Evolutionary conservation across 805 yeast species (phyloP).

Genomic region (Phaffomyces thermotolerans): DNA sequence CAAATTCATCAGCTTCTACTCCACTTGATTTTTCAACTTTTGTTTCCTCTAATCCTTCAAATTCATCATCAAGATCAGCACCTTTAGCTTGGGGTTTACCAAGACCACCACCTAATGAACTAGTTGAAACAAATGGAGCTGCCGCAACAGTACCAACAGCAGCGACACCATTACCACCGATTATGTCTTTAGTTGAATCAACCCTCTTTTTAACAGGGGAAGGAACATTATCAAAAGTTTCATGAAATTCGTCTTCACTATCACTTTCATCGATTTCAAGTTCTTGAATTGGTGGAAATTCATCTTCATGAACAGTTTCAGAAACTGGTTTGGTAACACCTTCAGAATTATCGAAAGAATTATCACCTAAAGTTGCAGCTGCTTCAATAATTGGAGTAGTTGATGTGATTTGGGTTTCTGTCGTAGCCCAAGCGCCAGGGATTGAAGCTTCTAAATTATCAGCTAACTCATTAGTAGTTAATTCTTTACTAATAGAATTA

Average conservation of each 20-base stretch:
- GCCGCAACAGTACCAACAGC: no score
- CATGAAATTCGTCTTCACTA: slow-evolving; percentile 34
- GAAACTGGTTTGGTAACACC: neutral
- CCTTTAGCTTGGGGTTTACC: neutral
- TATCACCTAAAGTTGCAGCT: slow-evolving; percentile 5
- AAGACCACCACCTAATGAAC: slow-evolving; percentile 17
- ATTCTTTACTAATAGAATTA: neutral
- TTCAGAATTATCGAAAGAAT: no score
- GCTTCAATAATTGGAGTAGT: slow-evolving; percentile 14
- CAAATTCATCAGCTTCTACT: slow-evolving; percentile 36
- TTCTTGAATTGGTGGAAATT: slow-evolving; percentile 59
- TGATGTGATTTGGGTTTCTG: neutral
- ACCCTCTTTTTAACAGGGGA: slow-evolving; percentile 3
- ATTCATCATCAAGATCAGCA: slow-evolving; percentile 6
- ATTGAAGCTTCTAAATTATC: slow-evolving; percentile 20
- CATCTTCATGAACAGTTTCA: slow-evolving; percentile 41
- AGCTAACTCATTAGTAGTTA: slow-evolving; percentile 6
- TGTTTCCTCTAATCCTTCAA: slow-evolving; percentile 8
- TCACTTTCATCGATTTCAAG: slow-evolving; percentile 46
- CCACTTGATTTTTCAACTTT: slow-evolving; percentile 3
- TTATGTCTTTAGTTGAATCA: neutral
- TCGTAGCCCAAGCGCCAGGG: slow-evolving; percentile 24
- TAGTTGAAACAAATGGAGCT: slow-evolving; percentile 25
- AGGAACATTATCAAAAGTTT: slow-evolving; percentile 31
- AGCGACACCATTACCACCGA: neutral